These are phyloP conservation scores for Vaccinium myrtillus DNA, from an alignment of 148 eudicot species.

Conservation along the genomic window DNA sequence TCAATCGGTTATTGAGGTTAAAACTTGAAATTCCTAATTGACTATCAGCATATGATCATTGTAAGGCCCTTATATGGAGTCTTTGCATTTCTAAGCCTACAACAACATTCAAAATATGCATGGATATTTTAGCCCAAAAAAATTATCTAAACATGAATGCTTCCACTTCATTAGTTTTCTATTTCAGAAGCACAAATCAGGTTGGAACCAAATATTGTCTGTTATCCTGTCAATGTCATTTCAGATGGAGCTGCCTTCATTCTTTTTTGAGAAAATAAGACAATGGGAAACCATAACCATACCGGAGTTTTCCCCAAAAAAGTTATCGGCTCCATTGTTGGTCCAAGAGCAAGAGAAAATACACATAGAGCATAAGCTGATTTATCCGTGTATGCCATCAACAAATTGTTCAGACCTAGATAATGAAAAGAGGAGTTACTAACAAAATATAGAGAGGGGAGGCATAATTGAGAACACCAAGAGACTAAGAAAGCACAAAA, in stretches of 20 bases:
- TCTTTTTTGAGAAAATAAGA: not conserved
- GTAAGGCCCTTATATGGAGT: constrained; percentile 1
- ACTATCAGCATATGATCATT: not conserved
- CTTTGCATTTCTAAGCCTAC: not conserved
- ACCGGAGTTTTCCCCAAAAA: constrained; percentile 87
- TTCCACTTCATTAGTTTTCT: not conserved
- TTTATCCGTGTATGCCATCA: constrained; percentile 89
- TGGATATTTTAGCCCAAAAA: not conserved
- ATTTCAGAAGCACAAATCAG: not conserved
- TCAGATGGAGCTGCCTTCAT: not conserved
- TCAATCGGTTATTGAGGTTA: not conserved
- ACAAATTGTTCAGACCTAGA: constrained; percentile 77
- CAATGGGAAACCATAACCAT: constrained; percentile 19
- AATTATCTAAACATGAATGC: not conserved
- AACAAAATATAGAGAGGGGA: not conserved
- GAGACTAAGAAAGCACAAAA: not conserved
- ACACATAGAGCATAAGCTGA: constrained; percentile 91
- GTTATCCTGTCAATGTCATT: not conserved
- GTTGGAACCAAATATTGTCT: not conserved
- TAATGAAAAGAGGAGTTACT: not conserved
- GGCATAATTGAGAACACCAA: not conserved
- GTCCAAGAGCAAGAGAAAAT: constrained; percentile 86
- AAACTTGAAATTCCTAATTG: not conserved
- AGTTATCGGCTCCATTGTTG: constrained; percentile 72
- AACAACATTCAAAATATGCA: not conserved